Base-by-base conservation (phyloP, 805 yeast genomes). In the Zygosaccharomyces siamensis region DNA sequence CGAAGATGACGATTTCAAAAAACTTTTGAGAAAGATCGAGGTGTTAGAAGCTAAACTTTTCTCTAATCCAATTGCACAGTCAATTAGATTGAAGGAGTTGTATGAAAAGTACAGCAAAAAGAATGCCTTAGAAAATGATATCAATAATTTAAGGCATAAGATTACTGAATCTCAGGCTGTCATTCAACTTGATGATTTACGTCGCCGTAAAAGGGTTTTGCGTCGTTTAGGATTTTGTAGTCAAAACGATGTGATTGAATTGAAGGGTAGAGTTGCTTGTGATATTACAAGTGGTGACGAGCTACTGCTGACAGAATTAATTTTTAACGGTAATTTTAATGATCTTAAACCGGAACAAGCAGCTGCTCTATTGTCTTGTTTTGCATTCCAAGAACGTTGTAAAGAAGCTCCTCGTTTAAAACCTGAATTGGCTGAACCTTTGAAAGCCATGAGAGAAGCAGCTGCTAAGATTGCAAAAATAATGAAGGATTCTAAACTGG, bases 201-300 rank as follows among this genome's bases (percentile, higher is more conserved):
- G 86, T 66, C 88, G 87, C 63, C 84, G 99, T 60, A 92, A 89
- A 67, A 78, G 98, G 60, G 98, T 95, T 1, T 73, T 93, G 58
- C 81, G 98, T 67, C 81, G 97, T 62, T 77, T 93, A 33, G 97
- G 93, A 0, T 93, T 93, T 71, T 84, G 90, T 36, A 84, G 95
- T 2, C 83, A 82, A 46, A 77, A 80, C 54, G 99, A 93, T 67
- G 84, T 93, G 52, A 95, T 93, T 54, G 97, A 93, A 66, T 76
- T 93, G 60, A 93, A 93, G 69, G 99, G 99, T 48, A 80, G 98
- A 65, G 98, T 93, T 48, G 97, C 97, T 0, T 92, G 98, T 69
- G 97, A 92, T 62, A 92, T 92, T 58, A 83, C 92, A 58, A 85
- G 95, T 20, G 97, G 97, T 51, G 81, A 77, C 57, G 96, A 89